Percentiles rank a stretch among this genome's conserved stretches.
These are phyloP conservation scores for Trichophyton rubrum DNA, from an alignment of 2,329 filamentous ascomycete genomes.

Conservation along the genomic window DNA sequence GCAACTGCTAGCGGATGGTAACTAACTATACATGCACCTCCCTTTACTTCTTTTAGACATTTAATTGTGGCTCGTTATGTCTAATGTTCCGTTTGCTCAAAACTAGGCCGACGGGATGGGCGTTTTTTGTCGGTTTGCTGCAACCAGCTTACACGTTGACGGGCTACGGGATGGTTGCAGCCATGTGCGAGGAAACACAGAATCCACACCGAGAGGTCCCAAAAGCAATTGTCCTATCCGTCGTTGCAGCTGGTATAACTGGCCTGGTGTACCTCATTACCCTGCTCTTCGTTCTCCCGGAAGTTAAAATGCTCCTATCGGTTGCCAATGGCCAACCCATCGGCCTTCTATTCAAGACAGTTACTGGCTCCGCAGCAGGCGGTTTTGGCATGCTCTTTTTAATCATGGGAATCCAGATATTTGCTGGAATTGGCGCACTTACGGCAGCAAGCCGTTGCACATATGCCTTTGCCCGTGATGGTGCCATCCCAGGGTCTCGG, in stretches of 20 bases:
- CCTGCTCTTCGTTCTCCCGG: slow-evolving; percentile 62
- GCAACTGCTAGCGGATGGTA: slow-evolving; percentile 52
- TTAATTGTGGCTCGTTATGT: too few relatives aligned
- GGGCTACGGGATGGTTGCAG: slow-evolving; percentile 57
- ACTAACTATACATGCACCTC: too few relatives aligned
- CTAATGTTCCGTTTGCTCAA: background rate
- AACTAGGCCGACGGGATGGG: slow-evolving; percentile 50
- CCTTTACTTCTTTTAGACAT: too few relatives aligned
- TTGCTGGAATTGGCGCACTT: slow-evolving; percentile 61
- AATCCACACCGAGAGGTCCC: slow-evolving; percentile 56
- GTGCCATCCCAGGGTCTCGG: slow-evolving; percentile 57
- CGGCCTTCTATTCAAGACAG: slow-evolving; percentile 60
- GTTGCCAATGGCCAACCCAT: slow-evolving; percentile 65
- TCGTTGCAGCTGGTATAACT: slow-evolving; percentile 53
- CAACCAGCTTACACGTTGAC: slow-evolving; percentile 44
- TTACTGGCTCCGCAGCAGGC: slow-evolving; percentile 58
- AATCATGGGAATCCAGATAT: slow-evolving; percentile 63
- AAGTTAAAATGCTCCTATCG: slow-evolving; percentile 49
- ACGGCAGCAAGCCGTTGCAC: slow-evolving; percentile 64
- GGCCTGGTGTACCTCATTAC: slow-evolving; percentile 58
- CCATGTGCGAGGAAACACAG: slow-evolving; percentile 63
- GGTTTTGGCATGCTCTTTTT: slow-evolving; percentile 66
- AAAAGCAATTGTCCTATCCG: slow-evolving; percentile 57
- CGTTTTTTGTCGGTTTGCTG: slow-evolving; percentile 58
- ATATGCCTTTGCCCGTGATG: slow-evolving; percentile 64